Evolutionary conservation across 768 basidiomycete genomes (phyloP).

Genomic region (Tubosaeta sp.): DNA sequence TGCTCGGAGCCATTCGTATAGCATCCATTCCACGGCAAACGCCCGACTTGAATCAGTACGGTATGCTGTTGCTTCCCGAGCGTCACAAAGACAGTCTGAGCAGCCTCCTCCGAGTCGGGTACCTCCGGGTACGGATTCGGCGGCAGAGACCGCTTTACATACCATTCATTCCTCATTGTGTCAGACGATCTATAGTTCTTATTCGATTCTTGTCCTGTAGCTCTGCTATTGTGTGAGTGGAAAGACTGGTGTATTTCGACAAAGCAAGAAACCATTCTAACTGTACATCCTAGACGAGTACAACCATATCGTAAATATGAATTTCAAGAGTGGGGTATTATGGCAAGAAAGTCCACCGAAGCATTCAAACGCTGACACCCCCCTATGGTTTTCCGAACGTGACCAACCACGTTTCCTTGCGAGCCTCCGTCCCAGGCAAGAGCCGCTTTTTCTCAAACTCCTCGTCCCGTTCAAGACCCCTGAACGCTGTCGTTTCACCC

Average conservation of each 20-base stretch:
- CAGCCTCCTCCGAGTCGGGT: background rate
- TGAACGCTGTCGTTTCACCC: slow-evolving; percentile 55
- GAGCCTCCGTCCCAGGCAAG: slow-evolving; percentile 40
- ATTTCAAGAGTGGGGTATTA: background rate
- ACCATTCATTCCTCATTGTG: background rate
- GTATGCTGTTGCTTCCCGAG: background rate
- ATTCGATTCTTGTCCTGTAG: background rate
- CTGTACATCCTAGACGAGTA: background rate
- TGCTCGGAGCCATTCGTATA: background rate
- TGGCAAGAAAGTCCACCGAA: background rate
- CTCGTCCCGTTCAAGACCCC: slow-evolving; percentile 58
- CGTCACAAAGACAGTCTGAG: background rate
- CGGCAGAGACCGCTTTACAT: background rate
- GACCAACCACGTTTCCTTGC: slow-evolving; percentile 58
- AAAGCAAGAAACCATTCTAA: background rate
- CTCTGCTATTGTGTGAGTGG: too few relatives aligned
- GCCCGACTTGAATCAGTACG: background rate
- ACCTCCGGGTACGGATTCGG: too few relatives aligned
- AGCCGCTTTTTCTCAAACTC: slow-evolving; percentile 49
- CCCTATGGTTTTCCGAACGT: slow-evolving; percentile 37
- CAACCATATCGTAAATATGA: background rate
- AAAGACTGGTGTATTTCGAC: too few relatives aligned
- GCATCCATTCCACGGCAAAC: background rate
- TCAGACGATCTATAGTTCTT: background rate
- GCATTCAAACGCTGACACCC: background rate